phyloP scores from a whole-genome alignment of 2,329 filamentous ascomycete genomes.

The Sclerotinia nivalis region DNA sequence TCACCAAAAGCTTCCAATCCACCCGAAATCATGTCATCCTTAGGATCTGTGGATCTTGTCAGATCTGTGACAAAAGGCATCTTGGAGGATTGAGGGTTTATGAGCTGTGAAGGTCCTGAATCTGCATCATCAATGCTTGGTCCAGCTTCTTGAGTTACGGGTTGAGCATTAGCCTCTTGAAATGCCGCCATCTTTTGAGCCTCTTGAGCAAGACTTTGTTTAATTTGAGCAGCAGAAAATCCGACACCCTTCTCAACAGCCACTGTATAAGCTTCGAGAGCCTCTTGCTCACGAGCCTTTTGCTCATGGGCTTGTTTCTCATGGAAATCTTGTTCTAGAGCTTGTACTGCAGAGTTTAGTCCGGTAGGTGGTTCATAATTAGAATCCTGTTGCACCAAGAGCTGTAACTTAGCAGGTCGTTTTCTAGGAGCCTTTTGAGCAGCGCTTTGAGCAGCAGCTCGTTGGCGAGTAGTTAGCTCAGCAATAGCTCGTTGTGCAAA shows the following conservation, averaged over 20 bases:
- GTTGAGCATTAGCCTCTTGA: not conserved
- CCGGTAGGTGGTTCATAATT: no score
- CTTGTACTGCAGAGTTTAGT: no score
- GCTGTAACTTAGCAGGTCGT: no score
- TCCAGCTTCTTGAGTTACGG: not conserved
- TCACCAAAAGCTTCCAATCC: no score
- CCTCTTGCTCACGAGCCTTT: not conserved
- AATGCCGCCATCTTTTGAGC: not conserved
- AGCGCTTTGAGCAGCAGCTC: no score
- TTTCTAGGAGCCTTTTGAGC: no score
- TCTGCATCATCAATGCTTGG: not conserved
- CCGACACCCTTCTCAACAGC: not conserved
- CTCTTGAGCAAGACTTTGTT: not conserved
- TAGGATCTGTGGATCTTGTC: not conserved
- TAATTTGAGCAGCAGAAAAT: not conserved
- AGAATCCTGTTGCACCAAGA: no score
- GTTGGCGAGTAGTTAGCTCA: no score
- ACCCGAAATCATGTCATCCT: no score
- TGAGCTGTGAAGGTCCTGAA: no score
- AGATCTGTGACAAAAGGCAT: no score
- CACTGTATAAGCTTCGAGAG: not conserved
- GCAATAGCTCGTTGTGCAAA: no score
- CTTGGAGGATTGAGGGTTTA: not conserved
- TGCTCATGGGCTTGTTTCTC: not conserved
- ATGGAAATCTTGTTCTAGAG: not conserved